Base-by-base conservation (phyloP, 495 filamentous ascomycete genomes). In the Lentithecium fluviatile region DNA sequence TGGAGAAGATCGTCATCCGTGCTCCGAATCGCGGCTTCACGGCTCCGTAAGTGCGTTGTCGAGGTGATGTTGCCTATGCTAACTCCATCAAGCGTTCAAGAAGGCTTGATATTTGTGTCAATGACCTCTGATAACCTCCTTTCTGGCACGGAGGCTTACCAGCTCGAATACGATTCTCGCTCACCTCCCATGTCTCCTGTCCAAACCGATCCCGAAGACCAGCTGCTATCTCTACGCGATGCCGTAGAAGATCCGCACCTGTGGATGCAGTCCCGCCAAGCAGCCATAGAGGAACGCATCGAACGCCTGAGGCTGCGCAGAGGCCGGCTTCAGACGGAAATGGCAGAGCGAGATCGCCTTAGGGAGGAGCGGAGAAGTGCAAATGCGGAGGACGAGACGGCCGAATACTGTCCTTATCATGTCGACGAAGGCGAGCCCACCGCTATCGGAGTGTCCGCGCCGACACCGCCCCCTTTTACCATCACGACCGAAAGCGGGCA, bases 31-130 rank as follows among this genome's bases (percentile, higher is more conserved):
- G 79, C 13, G 87, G 89, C 21, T 96, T 88, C 69, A 90, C 90
- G 49, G 84, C 88, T 60, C 90, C 91, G 91, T 96, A 82, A 71
- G 91, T 83, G 47, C 62, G 32, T n/a, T 24, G 24, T 46, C n/a
- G 15, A n/a, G 20, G 25, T n/a, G 36, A 25, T 59, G 65, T 12
- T 66, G 69, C 66, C 26, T n/a, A 38, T 67, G 40, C 64, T 67
- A 56, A 69, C 29, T 34, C 23, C 49, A 32, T 48, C 43, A 65
- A 95, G 90, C 51, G 86, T 96, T 47, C 89, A 92, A 76, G 90
- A 95, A 78, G 93, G 93, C 21, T 88, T 96, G 85, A 83, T 97
- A 6, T 96, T 97, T 70, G 81, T 97, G 37, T 84, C 89, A 5
- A 95, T 96, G 91, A 80, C 82, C 17, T 79, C 82, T 12, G 82